These are phyloP conservation scores for Cardamine occulta DNA, from an alignment of 345 rosid genomes.

Conservation along the genomic window DNA sequence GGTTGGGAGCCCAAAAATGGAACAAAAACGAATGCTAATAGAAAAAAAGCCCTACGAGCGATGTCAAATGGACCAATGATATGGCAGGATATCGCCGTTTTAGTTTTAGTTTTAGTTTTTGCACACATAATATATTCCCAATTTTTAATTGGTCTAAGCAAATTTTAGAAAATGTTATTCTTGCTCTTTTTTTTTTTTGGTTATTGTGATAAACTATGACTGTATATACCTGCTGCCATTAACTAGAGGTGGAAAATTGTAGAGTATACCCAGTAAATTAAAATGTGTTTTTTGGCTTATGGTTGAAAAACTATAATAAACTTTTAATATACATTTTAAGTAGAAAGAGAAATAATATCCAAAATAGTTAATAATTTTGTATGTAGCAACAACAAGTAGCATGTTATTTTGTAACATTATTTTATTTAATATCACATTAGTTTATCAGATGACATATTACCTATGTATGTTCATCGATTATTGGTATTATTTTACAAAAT, in stretches of 20 bases:
- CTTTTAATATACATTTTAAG: neutral
- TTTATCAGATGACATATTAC: neutral
- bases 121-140: neutral
- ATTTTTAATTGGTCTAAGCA: neutral
- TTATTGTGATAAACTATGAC: neutral
- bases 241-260: neutral
- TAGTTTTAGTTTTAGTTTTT: neutral
- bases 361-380: neutral
- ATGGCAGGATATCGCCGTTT: neutral
- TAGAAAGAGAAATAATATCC: neutral
- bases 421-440: neutral
- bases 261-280: neutral
- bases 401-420: neutral
- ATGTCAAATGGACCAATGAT: neutral
- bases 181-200: neutral
- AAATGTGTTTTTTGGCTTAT: neutral
- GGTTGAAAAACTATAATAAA: neutral
- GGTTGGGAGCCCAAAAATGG: neutral
- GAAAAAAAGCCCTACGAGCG: neutral
- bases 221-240: neutral
- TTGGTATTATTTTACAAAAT: neutral
- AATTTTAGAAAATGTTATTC: neutral
- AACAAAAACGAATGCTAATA: neutral
- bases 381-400: neutral
- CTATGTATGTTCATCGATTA: neutral